Percentiles rank a stretch among this genome's conserved stretches.
These are phyloP conservation scores for Magnolia sinica DNA, from an alignment of 164 flowering plant species.

Conservation along the genomic window DNA sequence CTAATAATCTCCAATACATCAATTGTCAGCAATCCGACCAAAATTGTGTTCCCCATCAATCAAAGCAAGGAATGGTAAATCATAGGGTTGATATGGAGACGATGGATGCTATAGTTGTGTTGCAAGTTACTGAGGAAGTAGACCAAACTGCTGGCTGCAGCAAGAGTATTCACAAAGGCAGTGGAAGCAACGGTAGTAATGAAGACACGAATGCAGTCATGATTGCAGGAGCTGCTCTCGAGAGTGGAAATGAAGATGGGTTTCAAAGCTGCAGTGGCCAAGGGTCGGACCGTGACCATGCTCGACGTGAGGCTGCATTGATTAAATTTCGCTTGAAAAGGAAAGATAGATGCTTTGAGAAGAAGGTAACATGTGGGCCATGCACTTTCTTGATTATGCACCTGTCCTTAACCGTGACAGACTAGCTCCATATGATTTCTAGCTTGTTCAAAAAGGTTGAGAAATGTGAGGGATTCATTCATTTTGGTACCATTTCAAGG, in stretches of 20 bases:
- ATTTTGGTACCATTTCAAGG: neutral
- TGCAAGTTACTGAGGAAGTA: slow-evolving; percentile 2
- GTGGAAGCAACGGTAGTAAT: slow-evolving; percentile 25
- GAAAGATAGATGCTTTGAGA: slow-evolving; percentile 55
- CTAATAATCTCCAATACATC: neutral
- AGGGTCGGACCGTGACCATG: slow-evolving; percentile 22
- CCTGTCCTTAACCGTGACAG: neutral
- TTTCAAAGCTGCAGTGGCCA: slow-evolving; percentile 14
- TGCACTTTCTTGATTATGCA: neutral
- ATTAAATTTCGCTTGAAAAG: slow-evolving; percentile 47
- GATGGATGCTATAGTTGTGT: slow-evolving; percentile 3
- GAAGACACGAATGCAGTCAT: slow-evolving; percentile 12
- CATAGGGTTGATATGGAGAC: slow-evolving; percentile 6
- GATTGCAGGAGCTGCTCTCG: slow-evolving; percentile 14
- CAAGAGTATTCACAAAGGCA: slow-evolving; percentile 8
- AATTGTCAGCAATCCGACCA: slow-evolving; percentile 4
- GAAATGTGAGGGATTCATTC: neutral
- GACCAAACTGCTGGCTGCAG: slow-evolving; percentile 5
- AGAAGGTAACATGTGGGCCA: slow-evolving; percentile 35
- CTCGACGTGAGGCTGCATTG: slow-evolving; percentile 51
- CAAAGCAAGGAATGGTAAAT: slow-evolving; percentile 2
- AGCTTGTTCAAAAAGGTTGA: neutral
- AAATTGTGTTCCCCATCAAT: slow-evolving; percentile 3
- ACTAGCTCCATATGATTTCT: neutral
- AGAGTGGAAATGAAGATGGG: slow-evolving; percentile 22